Evolutionary conservation across 2,329 filamentous ascomycete genomes (phyloP).

Genomic region (Diplodia intermedia): DNA sequence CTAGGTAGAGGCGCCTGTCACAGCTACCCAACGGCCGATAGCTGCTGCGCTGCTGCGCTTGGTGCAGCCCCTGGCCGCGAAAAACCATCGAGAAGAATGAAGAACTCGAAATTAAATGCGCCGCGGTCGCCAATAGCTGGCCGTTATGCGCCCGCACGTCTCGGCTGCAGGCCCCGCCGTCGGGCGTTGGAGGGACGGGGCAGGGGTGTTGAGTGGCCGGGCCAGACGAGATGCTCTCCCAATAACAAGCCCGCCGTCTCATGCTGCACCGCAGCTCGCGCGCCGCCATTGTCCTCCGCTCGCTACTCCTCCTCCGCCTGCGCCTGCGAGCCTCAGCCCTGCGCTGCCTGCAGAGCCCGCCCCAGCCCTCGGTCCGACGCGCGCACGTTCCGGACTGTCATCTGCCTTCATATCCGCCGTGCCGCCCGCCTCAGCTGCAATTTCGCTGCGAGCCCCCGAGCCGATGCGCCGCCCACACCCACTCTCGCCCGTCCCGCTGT

Average conservation of each 20-base stretch:
- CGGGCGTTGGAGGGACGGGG: slow-evolving; percentile 22
- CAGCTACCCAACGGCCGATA: slow-evolving; percentile 6
- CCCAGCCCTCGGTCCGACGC: slow-evolving; percentile 3
- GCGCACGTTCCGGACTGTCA: slow-evolving; percentile 21
- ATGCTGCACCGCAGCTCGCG: slow-evolving; percentile 7
- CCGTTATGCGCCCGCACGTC: slow-evolving; percentile 27
- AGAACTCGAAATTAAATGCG: slow-evolving; percentile 22
- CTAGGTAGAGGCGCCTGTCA: slow-evolving; percentile 1
- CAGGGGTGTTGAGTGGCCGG: slow-evolving; percentile 13
- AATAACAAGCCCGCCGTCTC: slow-evolving; percentile 26
- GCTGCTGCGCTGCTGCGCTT: slow-evolving; percentile 1
- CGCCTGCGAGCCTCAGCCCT: slow-evolving; percentile 4
- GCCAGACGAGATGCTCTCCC: slow-evolving; percentile 15
- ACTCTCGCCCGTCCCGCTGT: slow-evolving; percentile 21
- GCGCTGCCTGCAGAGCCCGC: slow-evolving; percentile 9
- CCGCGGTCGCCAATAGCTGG: slow-evolving; percentile 26
- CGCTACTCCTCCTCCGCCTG: background rate
- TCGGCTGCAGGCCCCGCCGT: background rate
- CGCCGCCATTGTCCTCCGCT: slow-evolving; percentile 5
- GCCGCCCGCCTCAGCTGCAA: slow-evolving; percentile 24
- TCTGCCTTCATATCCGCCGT: slow-evolving; percentile 23
- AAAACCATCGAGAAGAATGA: slow-evolving; percentile 5
- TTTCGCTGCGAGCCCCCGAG: slow-evolving; percentile 22
- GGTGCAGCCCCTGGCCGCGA: slow-evolving; percentile 11
- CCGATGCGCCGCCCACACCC: slow-evolving; percentile 23